Evolutionary conservation across 1,139 yeast genomes (phyloP), one percentile per base, ranked within the genome.

Genomic region (Kurtzmaniella natalensis): DNA sequence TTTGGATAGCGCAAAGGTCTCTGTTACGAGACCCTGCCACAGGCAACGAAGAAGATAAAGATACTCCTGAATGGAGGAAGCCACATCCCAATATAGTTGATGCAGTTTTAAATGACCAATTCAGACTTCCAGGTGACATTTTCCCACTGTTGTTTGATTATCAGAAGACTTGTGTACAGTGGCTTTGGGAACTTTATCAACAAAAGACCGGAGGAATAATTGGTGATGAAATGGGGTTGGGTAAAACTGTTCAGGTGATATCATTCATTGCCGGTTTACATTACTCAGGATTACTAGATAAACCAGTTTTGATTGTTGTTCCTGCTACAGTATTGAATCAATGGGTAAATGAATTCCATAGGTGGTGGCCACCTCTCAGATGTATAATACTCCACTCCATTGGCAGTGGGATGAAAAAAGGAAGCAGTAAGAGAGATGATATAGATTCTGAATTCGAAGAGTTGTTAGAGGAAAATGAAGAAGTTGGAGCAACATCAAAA

Each of bases 191-290:
- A 50, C 65, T 92, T 14, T 82, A 86, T 48, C 71, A 78, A 14
- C 97, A 89, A 51, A 79, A 78, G 36, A 81, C 92, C 2, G 98
- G 98, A 1, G 98, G 98, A 0, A 92, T 92, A 8, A 73, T 92
- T 31, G 96, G 97, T 21, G 98, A 92, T 57, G 98, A 92, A 56
- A 92, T 92, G 98, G 98, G 98, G 0, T 60, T 92, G 11, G 98
- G 98, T 2, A 92, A 92, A 51, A 92, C 98, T 0, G 83, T 92
- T 36, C 98, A 92, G 54, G 74, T 92, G 7, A 87, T 87, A 27
- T 78, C 96, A 0, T 92, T 92, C 54, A 52, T 92, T 7, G 96
- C 97, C 0, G 94, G 95, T 0, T 63, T 92, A 25, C 95, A 88
- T 50, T 85, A 88, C 52, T 84, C 95, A 13, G 81, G 82, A 0